Conservation (phyloP, 2,329 filamentous ascomycete genomes). For the Phyllosticta citrichinensis region DNA sequence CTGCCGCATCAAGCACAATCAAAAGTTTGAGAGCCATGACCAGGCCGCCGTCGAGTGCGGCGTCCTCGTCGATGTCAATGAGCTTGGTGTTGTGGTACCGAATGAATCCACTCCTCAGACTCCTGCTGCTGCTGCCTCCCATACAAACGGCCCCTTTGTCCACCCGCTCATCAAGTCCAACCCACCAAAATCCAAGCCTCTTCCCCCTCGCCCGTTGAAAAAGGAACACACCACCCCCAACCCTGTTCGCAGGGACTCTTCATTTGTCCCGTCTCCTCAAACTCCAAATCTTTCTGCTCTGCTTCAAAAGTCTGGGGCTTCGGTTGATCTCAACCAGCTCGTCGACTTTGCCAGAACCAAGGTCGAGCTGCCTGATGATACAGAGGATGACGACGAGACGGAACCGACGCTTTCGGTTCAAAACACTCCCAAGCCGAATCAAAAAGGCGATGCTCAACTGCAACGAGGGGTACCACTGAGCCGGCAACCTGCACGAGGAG, state of each 20-base stretch:
- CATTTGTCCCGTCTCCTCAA: constrained; percentile 29
- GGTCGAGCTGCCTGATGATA: constrained; percentile 26
- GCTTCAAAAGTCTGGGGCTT: constrained; percentile 31
- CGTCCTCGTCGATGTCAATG: constrained; percentile 64
- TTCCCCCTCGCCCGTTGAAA: constrained; percentile 9
- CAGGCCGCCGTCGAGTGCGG: constrained; percentile 84
- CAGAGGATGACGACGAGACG: constrained; percentile 22
- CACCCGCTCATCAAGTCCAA: constrained; percentile 21
- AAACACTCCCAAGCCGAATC: constrained; percentile 16
- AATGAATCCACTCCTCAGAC: constrained; percentile 15
- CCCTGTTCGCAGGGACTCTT: constrained; percentile 10
- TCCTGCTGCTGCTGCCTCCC: constrained; percentile 3
- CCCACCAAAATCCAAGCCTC: constrained; percentile 7
- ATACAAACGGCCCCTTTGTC: constrained; percentile 21
- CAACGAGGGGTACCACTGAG: constrained; percentile 2
- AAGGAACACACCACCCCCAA: background rate
- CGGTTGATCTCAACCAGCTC: constrained; percentile 29
- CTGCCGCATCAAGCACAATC: constrained; percentile 87
- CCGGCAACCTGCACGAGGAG: constrained; percentile 14
- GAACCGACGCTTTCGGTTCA: background rate
- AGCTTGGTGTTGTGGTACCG: constrained; percentile 23
- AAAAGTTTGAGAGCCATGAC: constrained; percentile 93
- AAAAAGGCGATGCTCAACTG: constrained; percentile 3
- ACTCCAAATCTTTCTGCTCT: constrained; percentile 33
- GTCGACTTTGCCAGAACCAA: constrained; percentile 26